Conservation (phyloP, 331 rosid species). For the Prunus yedoensis region DNA sequence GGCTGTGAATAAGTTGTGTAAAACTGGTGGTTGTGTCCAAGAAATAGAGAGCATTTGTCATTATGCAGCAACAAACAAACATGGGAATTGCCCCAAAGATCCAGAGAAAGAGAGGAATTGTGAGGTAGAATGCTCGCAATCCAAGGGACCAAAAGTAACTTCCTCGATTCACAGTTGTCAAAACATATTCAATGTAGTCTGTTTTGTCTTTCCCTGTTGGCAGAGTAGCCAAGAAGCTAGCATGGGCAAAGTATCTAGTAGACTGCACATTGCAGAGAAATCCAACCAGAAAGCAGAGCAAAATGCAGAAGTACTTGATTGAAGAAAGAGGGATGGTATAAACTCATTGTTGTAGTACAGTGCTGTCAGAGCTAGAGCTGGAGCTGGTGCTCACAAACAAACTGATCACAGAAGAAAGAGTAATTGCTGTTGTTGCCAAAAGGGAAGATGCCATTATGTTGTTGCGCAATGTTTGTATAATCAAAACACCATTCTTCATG, state of each 20-base stretch:
- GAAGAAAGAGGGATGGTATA: conserved; percentile 38
- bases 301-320: conserved; percentile 63
- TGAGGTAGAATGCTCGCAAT: conserved; percentile 66
- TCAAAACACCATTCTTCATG: conserved; percentile 69
- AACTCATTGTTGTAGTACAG: conserved; percentile 30
- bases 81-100: conserved; percentile 80
- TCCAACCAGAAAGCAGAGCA: conserved; percentile 75
- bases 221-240: conserved; percentile 74
- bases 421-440: conserved; percentile 78
- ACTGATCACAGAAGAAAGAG: conserved; percentile 68
- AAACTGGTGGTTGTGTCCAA: conserved; percentile 74
- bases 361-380: conserved; percentile 7
- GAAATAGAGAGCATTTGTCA: conserved; percentile 57
- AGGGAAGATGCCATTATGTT: conserved; percentile 87
- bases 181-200: conserved; percentile 48
- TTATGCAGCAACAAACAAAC: conserved; percentile 57
- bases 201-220: conserved; percentile 49
- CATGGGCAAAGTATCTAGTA: conserved; percentile 78
- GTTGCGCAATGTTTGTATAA: conserved; percentile 76
- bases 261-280: conserved; percentile 82
- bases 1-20: conserved; percentile 59
- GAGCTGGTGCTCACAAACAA: conserved; percentile 52
- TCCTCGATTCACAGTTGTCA: conserved; percentile 64
- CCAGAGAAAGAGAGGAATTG: conserved; percentile 81
- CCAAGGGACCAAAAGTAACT: conserved; percentile 79